Evolutionary conservation across 306 rosid species (phyloP), one percentile per base, ranked within the genome.

Genomic region (Astragalus glycyphyllos): DNA sequence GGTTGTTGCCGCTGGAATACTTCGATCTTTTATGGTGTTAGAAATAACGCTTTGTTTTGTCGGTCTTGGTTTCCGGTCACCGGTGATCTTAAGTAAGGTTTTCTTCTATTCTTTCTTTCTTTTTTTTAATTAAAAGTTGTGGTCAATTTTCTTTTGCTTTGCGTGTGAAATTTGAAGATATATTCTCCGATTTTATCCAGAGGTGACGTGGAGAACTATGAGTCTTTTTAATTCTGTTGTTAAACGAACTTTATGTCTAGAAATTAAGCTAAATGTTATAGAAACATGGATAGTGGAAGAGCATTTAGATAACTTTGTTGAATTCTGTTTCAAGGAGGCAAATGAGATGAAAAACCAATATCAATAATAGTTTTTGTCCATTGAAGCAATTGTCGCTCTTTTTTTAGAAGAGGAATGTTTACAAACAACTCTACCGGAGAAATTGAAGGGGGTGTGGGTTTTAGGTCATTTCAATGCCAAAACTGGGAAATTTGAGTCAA

Each of bases 51-150:
- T 3, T 56, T 95, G 13, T 95, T 95, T 71, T 87, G 90, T 76
- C 86, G 99, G 2, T 89, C 95, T 0, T 95, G 99, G 99, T 78
- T 87, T 11, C 97, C 99, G 5, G 75, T 82, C 53, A 66, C 77
- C 72, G 86, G 65, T 44, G 76, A 85, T 75, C 73, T 87, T 41
- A 91, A 86, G 99, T 95, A 83, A 78, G 87, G 13, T 58, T 72
- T 79, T 65, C 40, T 26, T 0, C 0, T 32, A 3, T 37, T 38
- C 1, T 3, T 45, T 0, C 5, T 42, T 48, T 7, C 12, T 1
- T 13, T 48, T 9, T 11, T 10, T 59, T 59, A 1, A 23, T 23
- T 26, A 26, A 26, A 26, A 26, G 3, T 26, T 1, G 3, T 26
- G 31, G 48, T 40, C 45, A 40, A 10, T 40, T 13, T 60, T 37